Percentiles rank a stretch among this genome's conserved stretches.
These are phyloP conservation scores for Linnemannia exigua DNA, from an alignment of 192 early-diverging fungal species.

Conservation along the genomic window DNA sequence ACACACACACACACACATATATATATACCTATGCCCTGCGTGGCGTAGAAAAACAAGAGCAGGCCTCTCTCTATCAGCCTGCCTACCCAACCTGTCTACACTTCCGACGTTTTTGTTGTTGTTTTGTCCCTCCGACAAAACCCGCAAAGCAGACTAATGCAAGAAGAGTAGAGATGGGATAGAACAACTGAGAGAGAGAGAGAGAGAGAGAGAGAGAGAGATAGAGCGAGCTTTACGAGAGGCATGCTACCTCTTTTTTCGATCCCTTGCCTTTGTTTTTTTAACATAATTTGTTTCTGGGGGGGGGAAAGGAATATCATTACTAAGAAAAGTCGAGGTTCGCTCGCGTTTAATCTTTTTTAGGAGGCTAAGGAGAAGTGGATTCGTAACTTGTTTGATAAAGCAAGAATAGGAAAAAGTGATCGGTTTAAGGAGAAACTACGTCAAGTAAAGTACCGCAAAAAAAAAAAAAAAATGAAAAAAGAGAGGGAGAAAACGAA, in stretches of 20 bases:
- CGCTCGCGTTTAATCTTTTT: no score
- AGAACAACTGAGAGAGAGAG: neutral
- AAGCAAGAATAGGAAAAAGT: neutral
- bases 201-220: neutral
- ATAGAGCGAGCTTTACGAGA: neutral
- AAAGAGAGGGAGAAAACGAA: neutral
- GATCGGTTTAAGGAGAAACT: neutral
- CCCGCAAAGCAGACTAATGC: neutral
- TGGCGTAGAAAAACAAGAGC: neutral
- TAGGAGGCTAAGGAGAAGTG: no score
- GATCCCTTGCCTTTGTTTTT: no score
- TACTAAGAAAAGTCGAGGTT: no score
- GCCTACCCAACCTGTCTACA: neutral
- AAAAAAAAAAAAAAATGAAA: neutral
- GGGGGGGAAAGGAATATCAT: no score
- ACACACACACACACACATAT: no score
- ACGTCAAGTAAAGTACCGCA: neutral
- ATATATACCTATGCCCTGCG: neutral
- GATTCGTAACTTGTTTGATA: no score
- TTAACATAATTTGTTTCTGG: no score
- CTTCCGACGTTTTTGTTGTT: no score
- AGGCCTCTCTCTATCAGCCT: no score
- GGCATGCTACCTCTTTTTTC: neutral
- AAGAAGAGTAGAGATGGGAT: neutral
- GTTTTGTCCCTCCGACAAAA: neutral